Conservation (phyloP, 208 protist genomes). For the Acanthamoeba culbertsoni region DNA sequence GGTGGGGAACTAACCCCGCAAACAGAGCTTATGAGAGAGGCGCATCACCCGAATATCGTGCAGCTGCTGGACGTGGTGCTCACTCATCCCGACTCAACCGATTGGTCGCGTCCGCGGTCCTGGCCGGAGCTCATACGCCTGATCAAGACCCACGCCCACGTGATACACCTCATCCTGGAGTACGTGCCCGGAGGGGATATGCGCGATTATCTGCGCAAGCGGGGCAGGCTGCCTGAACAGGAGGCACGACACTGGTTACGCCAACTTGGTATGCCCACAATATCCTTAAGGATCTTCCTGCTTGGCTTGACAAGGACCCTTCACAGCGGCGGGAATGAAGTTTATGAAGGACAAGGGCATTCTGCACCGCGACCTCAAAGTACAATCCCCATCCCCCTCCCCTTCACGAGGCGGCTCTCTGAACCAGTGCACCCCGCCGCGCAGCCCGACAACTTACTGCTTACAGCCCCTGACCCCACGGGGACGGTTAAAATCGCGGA, state of each 20-base stretch:
- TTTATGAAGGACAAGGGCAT: conserved; percentile 30
- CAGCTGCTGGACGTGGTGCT: conserved; percentile 8
- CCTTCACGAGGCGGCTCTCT: not conserved
- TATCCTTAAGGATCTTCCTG: no score
- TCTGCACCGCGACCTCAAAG: not conserved
- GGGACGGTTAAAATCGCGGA: not conserved
- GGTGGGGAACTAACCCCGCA: no score
- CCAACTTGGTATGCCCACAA: not conserved
- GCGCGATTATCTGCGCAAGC: conserved; percentile 10
- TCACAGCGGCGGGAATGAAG: not conserved
- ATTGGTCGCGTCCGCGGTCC: not conserved
- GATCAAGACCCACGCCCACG: not conserved
- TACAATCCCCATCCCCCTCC: not conserved
- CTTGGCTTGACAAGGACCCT: no score
- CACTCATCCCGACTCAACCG: not conserved
- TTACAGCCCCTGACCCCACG: not conserved
- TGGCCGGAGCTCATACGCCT: not conserved
- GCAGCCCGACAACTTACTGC: conserved; percentile 8
- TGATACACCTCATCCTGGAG: conserved; percentile 5
- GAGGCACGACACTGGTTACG: not conserved
- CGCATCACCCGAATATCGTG: not conserved
- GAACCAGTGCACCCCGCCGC: no score
- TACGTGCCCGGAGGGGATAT: not conserved
- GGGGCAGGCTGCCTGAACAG: not conserved
- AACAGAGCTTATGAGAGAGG: not conserved